Base-by-base conservation (phyloP, 345 rosid genomes). In the Firmiana major region DNA sequence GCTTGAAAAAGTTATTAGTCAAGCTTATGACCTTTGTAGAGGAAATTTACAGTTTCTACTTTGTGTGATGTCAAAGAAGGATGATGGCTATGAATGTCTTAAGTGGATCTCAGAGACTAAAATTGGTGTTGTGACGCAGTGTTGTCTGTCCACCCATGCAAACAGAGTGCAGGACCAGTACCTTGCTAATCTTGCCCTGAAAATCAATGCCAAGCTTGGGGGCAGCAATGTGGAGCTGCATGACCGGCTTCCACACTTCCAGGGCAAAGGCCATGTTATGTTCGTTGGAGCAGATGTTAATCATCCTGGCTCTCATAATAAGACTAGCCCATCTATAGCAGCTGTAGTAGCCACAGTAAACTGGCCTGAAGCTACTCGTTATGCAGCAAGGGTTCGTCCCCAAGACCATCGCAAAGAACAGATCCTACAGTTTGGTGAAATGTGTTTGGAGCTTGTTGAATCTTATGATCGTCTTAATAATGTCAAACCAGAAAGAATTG, bases 161-260 rank as follows among this genome's bases (percentile, higher is more conserved):
- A 83, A 74, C 63, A 85, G 3, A 45, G 85, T 82, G 19, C 74
- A 74, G 12, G 97, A 93, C 73, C 97, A 91, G 72, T 90, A 89
- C 81, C 91, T 85, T 6, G 89, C 94, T 31, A 90, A 93, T 81
- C 89, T 94, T 36, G 94, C 89, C 4, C 90, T 93, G 51, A 91
- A 93, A 89, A 93, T 94, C 82, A 94, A 94, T 63, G 99, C 98
- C 0, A 94, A 94, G 84, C 93, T 94, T n/a, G 99, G 97, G 54
- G 98, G 99, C 65, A 94, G 97, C 87, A 94, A 93, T 19, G 87
- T 82, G 0, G 99, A 93, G 88, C 90, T 94, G 63, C 71, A 74
- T 51, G 89, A 88, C 57, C 74, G 62, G 54, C 87, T 93, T 46
- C 88, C 93, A 0, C 80, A 74, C 83, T 87, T 93, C 42, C 72